Evolutionary conservation across 805 yeast species (phyloP).

Genomic region (Saccharomycopsis sp.): DNA sequence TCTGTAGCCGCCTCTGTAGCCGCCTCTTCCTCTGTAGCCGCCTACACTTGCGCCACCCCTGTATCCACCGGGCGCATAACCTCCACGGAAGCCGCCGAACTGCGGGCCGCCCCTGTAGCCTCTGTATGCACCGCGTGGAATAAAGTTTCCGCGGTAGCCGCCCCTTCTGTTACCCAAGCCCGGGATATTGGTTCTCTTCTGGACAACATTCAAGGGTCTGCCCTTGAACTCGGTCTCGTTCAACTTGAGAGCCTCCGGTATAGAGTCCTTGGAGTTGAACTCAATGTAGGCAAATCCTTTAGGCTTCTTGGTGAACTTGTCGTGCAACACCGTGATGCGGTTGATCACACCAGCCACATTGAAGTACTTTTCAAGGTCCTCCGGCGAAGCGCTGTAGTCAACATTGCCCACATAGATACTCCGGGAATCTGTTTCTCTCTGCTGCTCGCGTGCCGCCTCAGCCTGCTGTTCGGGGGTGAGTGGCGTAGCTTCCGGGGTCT

Average conservation of each 20-base stretch:
- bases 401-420: slow-evolving; percentile 81
- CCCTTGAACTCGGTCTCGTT: slow-evolving; percentile 40
- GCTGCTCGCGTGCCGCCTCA: slow-evolving; percentile 32
- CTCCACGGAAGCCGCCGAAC: slow-evolving; percentile 16
- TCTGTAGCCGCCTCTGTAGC: slow-evolving; percentile 14
- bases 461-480: slow-evolving; percentile 3
- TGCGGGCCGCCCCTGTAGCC: slow-evolving; percentile 22
- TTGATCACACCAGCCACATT: slow-evolving; percentile 47
- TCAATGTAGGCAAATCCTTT: slow-evolving; percentile 63
- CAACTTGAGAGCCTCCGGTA: slow-evolving; percentile 39
- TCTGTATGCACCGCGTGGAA: slow-evolving; percentile 24
- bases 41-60: slow-evolving; percentile 19
- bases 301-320: slow-evolving; percentile 38
- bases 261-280: slow-evolving; percentile 39
- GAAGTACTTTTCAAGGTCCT: slow-evolving; percentile 72
- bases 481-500: background rate
- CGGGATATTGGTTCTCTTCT: slow-evolving; percentile 50
- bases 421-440: slow-evolving; percentile 66
- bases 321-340: slow-evolving; percentile 46
- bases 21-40: slow-evolving; percentile 10
- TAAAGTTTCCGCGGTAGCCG: slow-evolving; percentile 22
- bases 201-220: slow-evolving; percentile 40
- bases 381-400: slow-evolving; percentile 72
- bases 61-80: slow-evolving; percentile 18
- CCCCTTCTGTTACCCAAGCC: slow-evolving; percentile 34